A percentile compares a stretch with the other conserved stretches of the same genome.
Conservation (phyloP, 2,329 filamentous ascomycete genomes). For the Berkeleyomyces rouxiae region DNA sequence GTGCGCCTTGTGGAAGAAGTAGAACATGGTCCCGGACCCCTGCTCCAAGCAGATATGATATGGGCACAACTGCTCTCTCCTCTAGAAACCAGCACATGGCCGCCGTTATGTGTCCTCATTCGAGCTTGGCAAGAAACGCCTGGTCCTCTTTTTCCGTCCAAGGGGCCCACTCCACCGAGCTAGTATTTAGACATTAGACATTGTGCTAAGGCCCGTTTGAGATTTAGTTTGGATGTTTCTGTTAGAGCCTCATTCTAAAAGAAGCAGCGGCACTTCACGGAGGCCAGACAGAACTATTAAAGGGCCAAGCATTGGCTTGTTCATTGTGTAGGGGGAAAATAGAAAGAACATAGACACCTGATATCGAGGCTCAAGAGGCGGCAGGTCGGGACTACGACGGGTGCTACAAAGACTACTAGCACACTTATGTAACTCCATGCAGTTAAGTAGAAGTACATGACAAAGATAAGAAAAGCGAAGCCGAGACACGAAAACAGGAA, state of each 20-base stretch:
- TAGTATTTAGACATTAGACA: not conserved
- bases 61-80: not conserved
- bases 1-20: too few species aligned
- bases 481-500: not conserved
- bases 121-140: not conserved
- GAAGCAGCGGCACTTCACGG: not conserved
- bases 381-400: not conserved
- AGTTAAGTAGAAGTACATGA: not conserved
- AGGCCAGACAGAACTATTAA: not conserved
- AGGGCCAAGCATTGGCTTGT: not conserved
- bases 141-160: not conserved
- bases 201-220: not conserved
- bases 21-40: not conserved
- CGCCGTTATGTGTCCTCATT: not conserved
- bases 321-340: not conserved
- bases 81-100: not conserved
- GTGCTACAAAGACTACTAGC: not conserved
- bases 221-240: not conserved
- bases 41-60: too few species aligned
- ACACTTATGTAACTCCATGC: not conserved
- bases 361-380: not conserved
- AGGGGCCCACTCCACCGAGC: not conserved
- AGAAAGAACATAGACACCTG: not conserved
- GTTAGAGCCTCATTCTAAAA: constrained; percentile 2
- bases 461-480: not conserved